These are phyloP conservation scores for Effrenium voratum DNA, from an alignment of 73 alveolate genomes.

Conservation along the genomic window DNA sequence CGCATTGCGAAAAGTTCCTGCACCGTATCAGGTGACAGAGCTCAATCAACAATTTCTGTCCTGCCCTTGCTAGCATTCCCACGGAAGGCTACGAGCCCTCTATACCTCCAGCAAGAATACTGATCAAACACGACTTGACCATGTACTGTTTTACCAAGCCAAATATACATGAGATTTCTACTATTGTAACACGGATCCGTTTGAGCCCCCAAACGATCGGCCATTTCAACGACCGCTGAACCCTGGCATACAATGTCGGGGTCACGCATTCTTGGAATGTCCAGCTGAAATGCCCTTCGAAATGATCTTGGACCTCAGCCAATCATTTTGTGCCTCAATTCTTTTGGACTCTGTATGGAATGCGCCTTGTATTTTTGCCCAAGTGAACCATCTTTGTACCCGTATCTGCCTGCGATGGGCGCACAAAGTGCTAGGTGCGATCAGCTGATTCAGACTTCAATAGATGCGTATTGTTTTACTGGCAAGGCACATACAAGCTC, in stretches of 20 bases:
- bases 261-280: conserved; percentile 90
- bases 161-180: no score
- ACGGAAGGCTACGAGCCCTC: conserved; percentile 92
- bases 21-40: no score
- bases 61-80: conserved; percentile 88
- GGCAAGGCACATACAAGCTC: no score
- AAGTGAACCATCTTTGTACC: conserved; percentile 94
- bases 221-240: no score
- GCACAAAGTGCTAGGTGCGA: no score
- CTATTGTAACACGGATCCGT: no score
- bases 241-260: no score
- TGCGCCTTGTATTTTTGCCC: conserved; percentile 79
- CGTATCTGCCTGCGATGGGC: conserved; percentile 61
- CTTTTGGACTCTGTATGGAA: no score
- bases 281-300: conserved; percentile 94
- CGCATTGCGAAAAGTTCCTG: conserved; percentile 92
- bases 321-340: neutral
- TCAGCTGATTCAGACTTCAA: no score
- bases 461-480: no score
- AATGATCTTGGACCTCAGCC: conserved; percentile 64
- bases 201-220: no score
- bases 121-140: neutral
- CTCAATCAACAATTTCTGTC: neutral
- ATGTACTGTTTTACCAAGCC: no score
- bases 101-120: conserved; percentile 6